These are phyloP conservation scores for Oryza nivara DNA, from an alignment of 176 grass and related monocot species.

Conservation along the genomic window DNA sequence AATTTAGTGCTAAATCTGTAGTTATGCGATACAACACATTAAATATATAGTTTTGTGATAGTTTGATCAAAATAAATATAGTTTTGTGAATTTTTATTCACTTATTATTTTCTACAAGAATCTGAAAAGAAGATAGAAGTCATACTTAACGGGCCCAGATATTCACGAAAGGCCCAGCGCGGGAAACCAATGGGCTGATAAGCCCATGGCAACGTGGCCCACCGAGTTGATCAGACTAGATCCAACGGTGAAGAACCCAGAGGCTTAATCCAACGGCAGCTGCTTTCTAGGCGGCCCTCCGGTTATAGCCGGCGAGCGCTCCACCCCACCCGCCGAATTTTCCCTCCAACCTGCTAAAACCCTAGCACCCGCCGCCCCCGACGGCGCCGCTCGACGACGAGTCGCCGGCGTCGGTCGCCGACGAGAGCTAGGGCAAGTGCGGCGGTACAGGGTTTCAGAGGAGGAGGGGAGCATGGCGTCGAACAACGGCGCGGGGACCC, in stretches of 20 bases:
- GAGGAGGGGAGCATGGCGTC: slow-evolving; percentile 20
- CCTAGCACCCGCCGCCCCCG: slow-evolving; percentile 24
- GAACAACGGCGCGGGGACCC: slow-evolving; percentile 43
- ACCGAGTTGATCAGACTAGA: not conserved
- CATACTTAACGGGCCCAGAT: too few relatives aligned
- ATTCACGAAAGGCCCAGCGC: not conserved
- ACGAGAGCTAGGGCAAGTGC: not conserved
- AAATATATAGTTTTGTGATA: too few relatives aligned
- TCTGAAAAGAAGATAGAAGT: too few relatives aligned
- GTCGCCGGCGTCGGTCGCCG: not conserved
- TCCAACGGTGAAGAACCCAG: not conserved
- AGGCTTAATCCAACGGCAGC: not conserved
- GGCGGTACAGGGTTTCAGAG: not conserved
- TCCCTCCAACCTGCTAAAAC: slow-evolving; percentile 37
- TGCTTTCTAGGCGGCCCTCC: not conserved
- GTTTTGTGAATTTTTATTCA: too few relatives aligned
- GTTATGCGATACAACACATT: too few relatives aligned
- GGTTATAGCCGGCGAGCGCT: not conserved
- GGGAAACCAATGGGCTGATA: not conserved
- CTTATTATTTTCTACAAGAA: too few relatives aligned
- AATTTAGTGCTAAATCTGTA: too few relatives aligned
- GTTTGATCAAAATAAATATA: too few relatives aligned
- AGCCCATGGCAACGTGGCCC: too few relatives aligned
- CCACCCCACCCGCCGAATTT: not conserved
- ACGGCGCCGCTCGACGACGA: slow-evolving; percentile 4